Evolutionary conservation across 2,329 filamentous ascomycete species (phyloP), one percentile per base, ranked within the genome.

Genomic region (Massarina eburnea): DNA sequence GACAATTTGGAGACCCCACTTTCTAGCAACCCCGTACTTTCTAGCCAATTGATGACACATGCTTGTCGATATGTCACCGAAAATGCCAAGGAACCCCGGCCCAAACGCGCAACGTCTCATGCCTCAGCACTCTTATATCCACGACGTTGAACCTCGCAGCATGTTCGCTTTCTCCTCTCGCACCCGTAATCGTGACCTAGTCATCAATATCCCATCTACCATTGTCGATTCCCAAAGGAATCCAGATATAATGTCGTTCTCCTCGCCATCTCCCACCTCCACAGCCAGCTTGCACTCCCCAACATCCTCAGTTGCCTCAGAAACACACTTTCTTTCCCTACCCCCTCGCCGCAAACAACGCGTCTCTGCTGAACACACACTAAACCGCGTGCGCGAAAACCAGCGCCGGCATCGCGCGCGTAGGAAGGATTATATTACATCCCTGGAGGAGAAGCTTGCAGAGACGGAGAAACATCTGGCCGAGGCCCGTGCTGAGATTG

Each of bases 381-480:
- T 73, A 18, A 61, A 58, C 41, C 70, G 77, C 7, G 71, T 77
- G 14, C 74, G 76, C n/a, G 72, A 80, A 36, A 80, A 80, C 51
- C 76, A 80, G 55, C 73, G 77, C 30, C 71, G 76, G 19, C 76
- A 80, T 52, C 73, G 77, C 4, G 74, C 75, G 8, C 64, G 73
- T 22, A 67, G 71, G 33, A 73, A 71, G 37, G 64, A 68, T 29
- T 66, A 70, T 29, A 68, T 78, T 20, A 55, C 66, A 1, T 63
- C 67, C 1, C 59, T 77, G 1, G 73, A 76, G 52, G 43, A 57
- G 15, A 58, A 58, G 48, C 57, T 70, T 7, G 54, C 55, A 9
- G 62, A 67, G 7, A 55, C 61, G 4, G 62, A 69, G 32, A 37
- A 46, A n/a, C 46, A 56, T 40, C 51, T 69, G 1, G 53, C 50